phyloP scores from a whole-genome alignment of 768 basidiomycete genomes.

The Leucosporidium yakuticum region DNA sequence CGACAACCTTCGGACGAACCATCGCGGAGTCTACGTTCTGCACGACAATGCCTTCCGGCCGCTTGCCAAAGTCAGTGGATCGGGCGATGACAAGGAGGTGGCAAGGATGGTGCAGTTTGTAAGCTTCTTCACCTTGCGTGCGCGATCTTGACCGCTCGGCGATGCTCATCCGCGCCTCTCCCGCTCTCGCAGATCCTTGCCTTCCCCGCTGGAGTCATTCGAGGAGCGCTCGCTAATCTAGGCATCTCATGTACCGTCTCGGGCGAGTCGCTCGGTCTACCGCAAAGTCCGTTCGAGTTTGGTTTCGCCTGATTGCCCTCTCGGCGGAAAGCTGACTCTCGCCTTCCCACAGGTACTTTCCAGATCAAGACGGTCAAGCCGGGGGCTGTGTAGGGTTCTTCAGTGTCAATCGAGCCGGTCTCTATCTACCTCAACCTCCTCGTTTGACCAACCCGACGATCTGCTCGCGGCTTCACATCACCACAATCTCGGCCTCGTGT shows the following conservation, averaged over 20 bases:
- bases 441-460: too few species aligned
- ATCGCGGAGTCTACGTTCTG: slow-evolving; percentile 38
- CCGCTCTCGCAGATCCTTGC: slow-evolving; percentile 20
- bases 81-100: slow-evolving; percentile 2
- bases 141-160: background rate
- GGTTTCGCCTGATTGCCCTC: background rate
- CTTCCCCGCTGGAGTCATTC: slow-evolving; percentile 30
- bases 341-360: slow-evolving; percentile 21
- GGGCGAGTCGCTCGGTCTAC: slow-evolving; percentile 19
- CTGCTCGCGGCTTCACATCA: too few species aligned
- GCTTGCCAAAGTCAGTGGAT: slow-evolving; percentile 16
- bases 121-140: background rate
- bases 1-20: slow-evolving; percentile 40
- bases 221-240: slow-evolving; percentile 32
- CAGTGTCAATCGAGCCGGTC: background rate
- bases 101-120: slow-evolving; percentile 10
- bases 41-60: slow-evolving; percentile 29
- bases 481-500: too few species aligned
- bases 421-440: too few species aligned
- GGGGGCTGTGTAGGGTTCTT: background rate
- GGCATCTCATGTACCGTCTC: slow-evolving; percentile 26
- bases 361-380: slow-evolving; percentile 31
- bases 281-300: slow-evolving; percentile 23
- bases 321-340: background rate
- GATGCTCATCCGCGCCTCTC: background rate